Base-by-base conservation (phyloP, 345 rosid genomes). In the Gossypium longicalyx region DNA sequence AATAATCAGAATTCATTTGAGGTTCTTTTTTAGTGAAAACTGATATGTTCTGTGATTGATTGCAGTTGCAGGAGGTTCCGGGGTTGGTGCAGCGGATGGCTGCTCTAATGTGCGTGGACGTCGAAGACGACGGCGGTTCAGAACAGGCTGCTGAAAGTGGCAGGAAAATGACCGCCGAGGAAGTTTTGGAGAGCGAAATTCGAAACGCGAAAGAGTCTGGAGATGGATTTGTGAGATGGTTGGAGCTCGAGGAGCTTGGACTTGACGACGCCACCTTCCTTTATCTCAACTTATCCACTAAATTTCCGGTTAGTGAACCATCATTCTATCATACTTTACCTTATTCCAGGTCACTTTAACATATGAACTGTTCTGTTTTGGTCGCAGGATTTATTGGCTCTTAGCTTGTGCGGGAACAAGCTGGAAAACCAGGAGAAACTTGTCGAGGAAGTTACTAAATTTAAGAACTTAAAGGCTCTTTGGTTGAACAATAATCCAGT, bases 71-170 rank as follows among this genome's bases (percentile, higher is more conserved):
- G 81, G 95, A 89, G 78, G 83, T 94, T 58, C 93, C 96, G 5
- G 95, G 98, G n/a, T 84, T 92, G 80, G 98, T 93, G 72, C 81
- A 87, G 89, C 87, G 98, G 83, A 92, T 94, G 98, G 97, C 88
- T 78, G 77, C 95, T 54, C 77, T 92, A 75, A 94, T 94, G 97
- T 89, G 98, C 83, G 88, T 94, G 34, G 91, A 88, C 75, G 67
- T 71, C 57, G 89, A 85, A 75, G 51, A 78, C 17, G 74, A 80
- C 44, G 71, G 76, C 0, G 81, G 76, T 75, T 77, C 22, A 15
- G 89, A 85, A 68, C 90, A 76, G 76, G 68, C 67, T 4, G 81
- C 75, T 12, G 86, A 78, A 38, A 74, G 73, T 38, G 54, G 61
- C 61, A 78, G 74, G 49, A 80, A 84, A 77, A 75, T 79, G 76